Base-by-base conservation (phyloP, 129 eudicot species). In the Erigeron canadensis region DNA sequence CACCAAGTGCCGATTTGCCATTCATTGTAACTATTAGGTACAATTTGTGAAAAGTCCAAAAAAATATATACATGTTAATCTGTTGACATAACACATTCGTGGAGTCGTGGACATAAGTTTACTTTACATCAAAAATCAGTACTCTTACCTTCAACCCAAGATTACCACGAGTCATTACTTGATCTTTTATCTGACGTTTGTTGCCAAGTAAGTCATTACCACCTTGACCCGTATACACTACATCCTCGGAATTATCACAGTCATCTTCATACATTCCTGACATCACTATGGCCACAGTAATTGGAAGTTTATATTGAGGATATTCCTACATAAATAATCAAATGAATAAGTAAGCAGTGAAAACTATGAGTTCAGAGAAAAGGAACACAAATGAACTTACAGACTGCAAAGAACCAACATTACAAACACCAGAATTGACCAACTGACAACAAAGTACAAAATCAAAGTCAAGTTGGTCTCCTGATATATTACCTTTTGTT, bases 211-310 rank as follows among this genome's bases (percentile, higher is more conserved):
- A 77, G 69, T 95, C 75, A 45, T 95, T 86, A 37, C 99, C 99
- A 60, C 99, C 99, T 84, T 95, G 99, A 15, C 99, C 99, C 16
- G 99, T 95, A 70, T 95, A 95, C 0, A 95, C 81, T 10, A 95
- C 80, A 12, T 95, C 95, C 34, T 84, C 91, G 13, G 82, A 84
- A 55, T 95, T 90, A 77, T 95, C 99, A 8, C 83, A 69, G 39
- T 95, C 97, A 65, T 95, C 99, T 66, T 95, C 99, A 71, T 95
- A 95, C 13, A 88, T 96, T 15, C 99, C 99, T 4, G 99, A 95
- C 75, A 95, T 28, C 38, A 95, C 95, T 63, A 95, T 95, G 9
- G 97, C 89, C 28, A 82, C 75, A 19, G 97, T 79, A 45, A 95
- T 66, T 3, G 99, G 99, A 39, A 88, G 77, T 28, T 46, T 80